Conservation (phyloP, 2,329 filamentous ascomycete species). For the Teratosphaeria viscida region DNA sequence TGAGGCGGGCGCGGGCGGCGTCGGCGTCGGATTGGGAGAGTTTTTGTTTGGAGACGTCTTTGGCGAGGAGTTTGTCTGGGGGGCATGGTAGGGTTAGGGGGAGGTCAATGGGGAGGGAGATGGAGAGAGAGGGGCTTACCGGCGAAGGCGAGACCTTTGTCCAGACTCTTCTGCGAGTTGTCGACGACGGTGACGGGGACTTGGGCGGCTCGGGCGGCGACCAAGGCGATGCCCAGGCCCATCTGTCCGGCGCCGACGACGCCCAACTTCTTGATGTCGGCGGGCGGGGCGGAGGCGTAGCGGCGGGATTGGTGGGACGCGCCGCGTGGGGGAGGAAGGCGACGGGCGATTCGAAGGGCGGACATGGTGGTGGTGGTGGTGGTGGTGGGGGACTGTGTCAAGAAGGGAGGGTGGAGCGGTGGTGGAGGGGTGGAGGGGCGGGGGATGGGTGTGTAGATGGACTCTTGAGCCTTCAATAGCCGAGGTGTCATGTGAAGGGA, state of each 20-base stretch:
- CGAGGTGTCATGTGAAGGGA: neutral
- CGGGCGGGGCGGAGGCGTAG: conserved; percentile 60
- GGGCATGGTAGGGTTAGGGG: neutral
- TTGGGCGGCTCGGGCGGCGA: conserved; percentile 73
- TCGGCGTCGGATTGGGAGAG: conserved; percentile 75
- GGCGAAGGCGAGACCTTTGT: conserved; percentile 84
- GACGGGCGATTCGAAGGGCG: neutral
- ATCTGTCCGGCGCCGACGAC: conserved; percentile 77
- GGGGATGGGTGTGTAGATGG: too few relatives aligned
- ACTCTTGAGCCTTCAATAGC: neutral
- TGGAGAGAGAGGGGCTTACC: conserved; percentile 36
- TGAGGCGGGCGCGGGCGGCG: conserved; percentile 58
- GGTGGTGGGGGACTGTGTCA: neutral
- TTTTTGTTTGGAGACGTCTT: conserved; percentile 80
- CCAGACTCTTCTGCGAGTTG: conserved; percentile 68
- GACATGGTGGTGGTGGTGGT: neutral
- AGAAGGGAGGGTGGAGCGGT: neutral
- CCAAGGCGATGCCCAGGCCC: conserved; percentile 87
- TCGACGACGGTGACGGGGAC: conserved; percentile 83
- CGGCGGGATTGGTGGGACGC: conserved; percentile 23
- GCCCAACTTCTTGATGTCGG: conserved; percentile 75
- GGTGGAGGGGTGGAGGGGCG: neutral
- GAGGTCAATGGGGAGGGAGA: neutral
- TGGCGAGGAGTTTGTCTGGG: conserved; percentile 79
- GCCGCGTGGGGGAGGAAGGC: conserved; percentile 3